Conservation (phyloP, 352 stramenopile species). For the Phytophthora pluvialis region DNA sequence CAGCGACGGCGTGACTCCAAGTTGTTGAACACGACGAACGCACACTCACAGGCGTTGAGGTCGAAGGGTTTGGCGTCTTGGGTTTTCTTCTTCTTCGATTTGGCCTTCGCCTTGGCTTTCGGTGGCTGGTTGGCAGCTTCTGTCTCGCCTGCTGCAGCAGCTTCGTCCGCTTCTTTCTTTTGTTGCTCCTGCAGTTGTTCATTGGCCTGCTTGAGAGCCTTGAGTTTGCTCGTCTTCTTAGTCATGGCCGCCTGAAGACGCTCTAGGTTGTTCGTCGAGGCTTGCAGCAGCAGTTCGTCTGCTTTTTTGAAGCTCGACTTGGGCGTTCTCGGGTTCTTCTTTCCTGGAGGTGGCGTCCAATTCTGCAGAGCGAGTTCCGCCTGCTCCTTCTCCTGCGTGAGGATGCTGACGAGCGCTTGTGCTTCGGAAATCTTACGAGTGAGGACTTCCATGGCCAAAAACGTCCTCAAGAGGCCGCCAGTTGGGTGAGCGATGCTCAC, state of each 20-base stretch:
- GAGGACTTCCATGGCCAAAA: conserved; percentile 75
- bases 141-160: not conserved
- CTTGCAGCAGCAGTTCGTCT: conserved; percentile 50
- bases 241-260: conserved; percentile 43
- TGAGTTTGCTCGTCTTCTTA: conserved; percentile 73
- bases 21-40: conserved; percentile 91
- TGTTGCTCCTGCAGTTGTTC: conserved; percentile 16
- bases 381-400: conserved; percentile 59
- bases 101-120: conserved; percentile 24
- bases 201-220: conserved; percentile 55
- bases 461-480: conserved; percentile 71
- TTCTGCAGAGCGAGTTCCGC: conserved; percentile 22
- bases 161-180: conserved; percentile 16
- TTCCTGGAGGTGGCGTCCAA: conserved; percentile 27
- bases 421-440: conserved; percentile 66
- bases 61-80: conserved; percentile 52
- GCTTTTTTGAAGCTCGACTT: conserved; percentile 39
- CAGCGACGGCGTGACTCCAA: conserved; percentile 78
- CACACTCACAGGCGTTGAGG: conserved; percentile 70
- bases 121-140: not conserved
- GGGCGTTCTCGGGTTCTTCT: conserved; percentile 39
- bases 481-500: conserved; percentile 83
- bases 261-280: conserved; percentile 39
- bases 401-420: conserved; percentile 52
- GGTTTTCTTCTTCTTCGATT: conserved; percentile 32